These are phyloP conservation scores for Cladosporium sp. DNA, from an alignment of 2,329 filamentous ascomycete genomes.

Conservation along the genomic window DNA sequence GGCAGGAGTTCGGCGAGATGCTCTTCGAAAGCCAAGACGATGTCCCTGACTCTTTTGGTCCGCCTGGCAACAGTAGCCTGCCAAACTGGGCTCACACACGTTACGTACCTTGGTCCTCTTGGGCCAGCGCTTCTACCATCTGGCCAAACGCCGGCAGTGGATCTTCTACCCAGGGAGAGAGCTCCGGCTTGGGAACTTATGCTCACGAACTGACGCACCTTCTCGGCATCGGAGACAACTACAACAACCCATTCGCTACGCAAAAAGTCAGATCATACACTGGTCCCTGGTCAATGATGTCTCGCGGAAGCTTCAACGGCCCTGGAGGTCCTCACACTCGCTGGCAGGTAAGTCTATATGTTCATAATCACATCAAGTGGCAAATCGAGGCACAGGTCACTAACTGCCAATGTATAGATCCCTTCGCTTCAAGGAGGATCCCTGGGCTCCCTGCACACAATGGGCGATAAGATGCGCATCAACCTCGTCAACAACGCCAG, in stretches of 20 bases:
- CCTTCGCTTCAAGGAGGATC: slow-evolving; percentile 51
- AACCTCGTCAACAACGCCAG: slow-evolving; percentile 47
- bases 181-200: slow-evolving; percentile 55
- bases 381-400: neutral
- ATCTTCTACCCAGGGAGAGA: slow-evolving; percentile 56
- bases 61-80: slow-evolving; percentile 43
- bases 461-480: slow-evolving; percentile 57
- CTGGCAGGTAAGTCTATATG: slow-evolving; percentile 38
- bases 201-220: slow-evolving; percentile 57
- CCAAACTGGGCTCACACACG: slow-evolving; percentile 53
- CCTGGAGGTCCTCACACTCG: slow-evolving; percentile 55
- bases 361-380: neutral
- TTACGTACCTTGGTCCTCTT: slow-evolving; percentile 57
- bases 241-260: slow-evolving; percentile 54
- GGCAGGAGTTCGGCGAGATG: slow-evolving; percentile 60
- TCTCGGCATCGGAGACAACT: slow-evolving; percentile 56
- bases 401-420: slow-evolving; percentile 37
- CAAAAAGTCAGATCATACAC: slow-evolving; percentile 52
- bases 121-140: slow-evolving; percentile 52
- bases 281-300: slow-evolving; percentile 56
- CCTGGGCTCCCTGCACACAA: slow-evolving; percentile 54
- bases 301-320: slow-evolving; percentile 50
- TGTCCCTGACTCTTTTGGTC: slow-evolving; percentile 52
- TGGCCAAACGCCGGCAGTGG: slow-evolving; percentile 57
- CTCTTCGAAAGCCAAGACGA: slow-evolving; percentile 50